A percentile compares a stretch with the other conserved stretches of the same genome.
Evolutionary conservation across 257 asterid genomes (phyloP).

Genomic region (Solanum piurae): DNA sequence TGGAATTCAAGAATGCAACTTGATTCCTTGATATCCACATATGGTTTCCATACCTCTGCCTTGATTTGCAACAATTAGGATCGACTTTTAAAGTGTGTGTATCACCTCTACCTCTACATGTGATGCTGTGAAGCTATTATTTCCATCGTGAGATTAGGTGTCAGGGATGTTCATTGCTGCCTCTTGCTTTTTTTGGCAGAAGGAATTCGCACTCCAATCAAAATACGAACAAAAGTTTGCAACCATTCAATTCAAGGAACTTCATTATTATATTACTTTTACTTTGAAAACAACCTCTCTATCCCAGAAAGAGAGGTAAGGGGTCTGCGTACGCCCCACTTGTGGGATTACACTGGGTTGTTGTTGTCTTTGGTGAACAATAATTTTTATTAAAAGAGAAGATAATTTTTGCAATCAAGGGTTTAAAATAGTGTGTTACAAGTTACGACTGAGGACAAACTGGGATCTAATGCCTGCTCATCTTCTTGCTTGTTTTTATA

Average conservation of each 20-base stretch:
- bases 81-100: not conserved
- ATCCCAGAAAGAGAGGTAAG: not conserved
- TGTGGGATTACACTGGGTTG: not conserved
- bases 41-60: not conserved
- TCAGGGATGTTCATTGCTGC: not conserved
- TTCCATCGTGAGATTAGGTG: not conserved
- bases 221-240: not conserved
- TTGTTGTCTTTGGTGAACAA: not conserved
- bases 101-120: not conserved
- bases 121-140: not conserved
- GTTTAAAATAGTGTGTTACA: not conserved
- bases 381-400: not conserved
- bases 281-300: not conserved
- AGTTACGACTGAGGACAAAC: not conserved
- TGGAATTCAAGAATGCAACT: not conserved
- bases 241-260: not conserved
- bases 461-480: not conserved
- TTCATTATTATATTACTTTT: not conserved
- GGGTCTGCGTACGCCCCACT: not conserved
- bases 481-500: not conserved
- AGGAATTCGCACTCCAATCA: not conserved
- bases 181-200: not conserved
- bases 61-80: not conserved
- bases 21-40: not conserved
- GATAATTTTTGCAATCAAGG: not conserved